Evolutionary conservation across 2,329 filamentous ascomycete genomes (phyloP), one percentile per base, ranked within the genome.

Genomic region (Hymenoscyphus fructigenus): DNA sequence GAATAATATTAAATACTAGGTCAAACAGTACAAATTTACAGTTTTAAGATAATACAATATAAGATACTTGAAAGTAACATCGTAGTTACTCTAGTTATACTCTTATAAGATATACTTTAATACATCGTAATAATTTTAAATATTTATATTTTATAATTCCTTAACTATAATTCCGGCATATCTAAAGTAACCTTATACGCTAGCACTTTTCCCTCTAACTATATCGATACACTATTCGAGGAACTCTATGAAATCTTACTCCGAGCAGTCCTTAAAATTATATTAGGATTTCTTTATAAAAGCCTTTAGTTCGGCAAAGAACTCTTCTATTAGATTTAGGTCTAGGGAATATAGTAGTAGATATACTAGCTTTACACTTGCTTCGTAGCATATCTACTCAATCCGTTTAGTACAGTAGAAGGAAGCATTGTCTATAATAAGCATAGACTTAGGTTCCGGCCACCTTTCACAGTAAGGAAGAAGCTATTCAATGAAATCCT

Each of bases 341-440:
- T 71, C 67, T n/a, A 65, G 69, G 32, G 69, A 71, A 38, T 72
- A 72, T 61, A 60, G 69, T 53, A 67, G 67, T 34, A 71, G 58
- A 62, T 68, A 71, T 2, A 70, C 57, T 4, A 72, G 59, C 38
- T 68, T 71, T 20, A 72, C 67, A n/a, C 69, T 62, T 41, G 72
- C 68, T 59, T 71, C 57, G 60, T 28, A 3, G 61, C 69, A 77
- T 68, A 77, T 68, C 65, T 75, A 65, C 61, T 57, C 20, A n/a
- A 77, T 70, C 28, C 65, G 66, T 10, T 70, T 69, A 56, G 67
- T 73, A 50, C 68, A 66, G 66, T 78, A 71, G 60, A 74, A 75
- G 14, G 75, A 76, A 23, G 74, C 72, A 68, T 78, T 78, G 62
- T 78, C 76, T 68, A 78, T 77, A 7, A 77, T 66, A 5, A 78